Conservation (phyloP, 2,329 filamentous ascomycete genomes). For the Talaromyces amestolkiae region DNA sequence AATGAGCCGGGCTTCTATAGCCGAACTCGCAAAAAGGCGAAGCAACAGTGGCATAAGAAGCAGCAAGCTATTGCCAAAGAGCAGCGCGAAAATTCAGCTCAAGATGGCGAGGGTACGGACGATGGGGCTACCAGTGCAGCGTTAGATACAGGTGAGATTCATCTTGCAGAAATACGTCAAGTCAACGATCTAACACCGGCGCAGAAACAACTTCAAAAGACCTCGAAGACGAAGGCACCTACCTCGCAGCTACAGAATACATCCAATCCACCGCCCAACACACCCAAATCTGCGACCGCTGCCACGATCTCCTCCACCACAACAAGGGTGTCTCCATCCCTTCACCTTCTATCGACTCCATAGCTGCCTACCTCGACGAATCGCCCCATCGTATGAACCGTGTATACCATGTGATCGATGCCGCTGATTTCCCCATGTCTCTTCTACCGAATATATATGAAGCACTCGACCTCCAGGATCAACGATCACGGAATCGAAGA, state of each 20-base stretch:
- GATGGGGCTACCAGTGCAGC: background rate
- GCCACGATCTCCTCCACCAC: slow-evolving; percentile 78
- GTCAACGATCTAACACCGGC: background rate
- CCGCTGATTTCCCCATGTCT: slow-evolving; percentile 95
- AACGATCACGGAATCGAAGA: slow-evolving; percentile 78
- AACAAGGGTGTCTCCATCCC: slow-evolving; percentile 67
- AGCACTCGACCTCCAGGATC: slow-evolving; percentile 66
- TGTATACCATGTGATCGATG: slow-evolving; percentile 92
- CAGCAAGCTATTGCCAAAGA: slow-evolving; percentile 14
- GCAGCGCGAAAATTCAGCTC: background rate
- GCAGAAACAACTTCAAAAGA: background rate
- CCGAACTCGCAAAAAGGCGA: slow-evolving; percentile 47
- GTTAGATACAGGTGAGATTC: background rate
- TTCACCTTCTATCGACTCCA: slow-evolving; percentile 76
- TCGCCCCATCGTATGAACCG: slow-evolving; percentile 90
- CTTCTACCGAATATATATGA: slow-evolving; percentile 73
- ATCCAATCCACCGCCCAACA: slow-evolving; percentile 24
- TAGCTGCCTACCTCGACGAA: slow-evolving; percentile 80
- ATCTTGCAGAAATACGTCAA: background rate
- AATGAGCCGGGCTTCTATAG: slow-evolving; percentile 59
- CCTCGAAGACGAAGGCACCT: slow-evolving; percentile 14
- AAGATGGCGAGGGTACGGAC: background rate
- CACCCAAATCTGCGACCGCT: slow-evolving; percentile 70
- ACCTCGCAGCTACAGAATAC: slow-evolving; percentile 23
- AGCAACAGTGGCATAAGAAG: slow-evolving; percentile 16